phyloP scores from a whole-genome alignment of 1,139 yeast species.

The Spencermartinsiella ligniputridi region DNA sequence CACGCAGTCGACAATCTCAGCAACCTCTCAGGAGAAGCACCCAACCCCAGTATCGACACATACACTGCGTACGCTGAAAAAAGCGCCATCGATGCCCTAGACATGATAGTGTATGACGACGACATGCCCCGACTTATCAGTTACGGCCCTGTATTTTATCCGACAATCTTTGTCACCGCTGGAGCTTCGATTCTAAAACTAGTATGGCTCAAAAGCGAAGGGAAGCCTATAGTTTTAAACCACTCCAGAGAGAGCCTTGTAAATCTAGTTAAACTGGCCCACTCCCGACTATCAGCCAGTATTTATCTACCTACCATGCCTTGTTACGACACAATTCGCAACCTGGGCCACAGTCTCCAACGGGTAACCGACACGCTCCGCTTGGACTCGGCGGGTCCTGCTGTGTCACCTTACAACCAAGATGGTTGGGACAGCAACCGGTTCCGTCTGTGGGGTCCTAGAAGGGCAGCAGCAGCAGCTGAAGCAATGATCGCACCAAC shows the following conservation, averaged over 20 bases:
- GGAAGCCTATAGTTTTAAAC: slow-evolving; percentile 14
- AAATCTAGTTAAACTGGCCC: slow-evolving; percentile 13
- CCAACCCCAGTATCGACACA: neutral
- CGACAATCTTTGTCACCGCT: slow-evolving; percentile 26
- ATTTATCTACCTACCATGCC: slow-evolving; percentile 19
- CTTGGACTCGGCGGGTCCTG: neutral
- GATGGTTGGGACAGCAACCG: neutral
- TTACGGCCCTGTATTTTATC: slow-evolving; percentile 25
- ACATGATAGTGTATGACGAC: slow-evolving; percentile 22
- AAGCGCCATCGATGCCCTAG: slow-evolving; percentile 23
- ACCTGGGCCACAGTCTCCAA: slow-evolving; percentile 17
- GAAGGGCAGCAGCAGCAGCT: neutral
- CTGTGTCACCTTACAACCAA: neutral
- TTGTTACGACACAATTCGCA: slow-evolving; percentile 19
- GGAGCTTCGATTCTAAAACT: slow-evolving; percentile 24
- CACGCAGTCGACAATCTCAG: slow-evolving; percentile 14
- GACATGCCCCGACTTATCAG: slow-evolving; percentile 24
- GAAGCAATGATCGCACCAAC: neutral
- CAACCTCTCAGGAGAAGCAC: neutral
- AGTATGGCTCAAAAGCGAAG: slow-evolving; percentile 12
- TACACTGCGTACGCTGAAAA: slow-evolving; percentile 20
- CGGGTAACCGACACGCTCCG: slow-evolving; percentile 9
- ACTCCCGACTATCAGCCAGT: slow-evolving; percentile 11
- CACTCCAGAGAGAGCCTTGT: slow-evolving; percentile 15
- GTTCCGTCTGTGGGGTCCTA: neutral